Base-by-base conservation (phyloP, 78 protist genomes). In the Dictyostelium citrinum region DNA sequence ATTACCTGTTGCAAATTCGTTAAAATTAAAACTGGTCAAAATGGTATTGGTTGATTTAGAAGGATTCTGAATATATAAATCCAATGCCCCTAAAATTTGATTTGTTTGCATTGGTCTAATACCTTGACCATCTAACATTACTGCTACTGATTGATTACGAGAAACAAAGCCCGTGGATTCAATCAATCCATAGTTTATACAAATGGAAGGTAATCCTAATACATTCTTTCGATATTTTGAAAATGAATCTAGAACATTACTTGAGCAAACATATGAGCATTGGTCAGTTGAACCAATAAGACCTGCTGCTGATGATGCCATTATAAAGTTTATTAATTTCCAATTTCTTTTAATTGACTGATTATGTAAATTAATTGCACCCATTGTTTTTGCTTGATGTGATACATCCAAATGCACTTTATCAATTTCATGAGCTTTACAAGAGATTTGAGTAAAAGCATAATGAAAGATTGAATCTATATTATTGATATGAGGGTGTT, bases 221-320 rank as follows among this genome's bases (percentile, higher is more conserved):
- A 49, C 27, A 49, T 49, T 0, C 12, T 80, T 35, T n/a, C 97
- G 74, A 49, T 20, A 71, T 41, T 51, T 45, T 45, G 93, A 75
- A 5, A 94, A 31, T 20, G 83, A 22, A 41, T 96, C 97, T 7
- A 93, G 83, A 29, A 83, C 84, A 20, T 82, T 72, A 93, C 95
- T 90, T 43, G 95, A 95, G 11, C 93, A 81, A 17, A 95, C 83
- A 81, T 96, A 96, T 29, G 81, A 45, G 31, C 93, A 58, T 76
- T 93, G 97, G 14, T 83, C 91, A 11, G 39, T 33, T 41, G 81
- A 29, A 3, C 96, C 96, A 6, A 81, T 58, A 3, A 86, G 70
- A 24, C 80, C 55, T 3, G 55, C 70, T 24, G 91, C 45, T 3
- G 96, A 84, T 2, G 96, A 93, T 24, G 72, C 68, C 41, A 95